These are phyloP conservation scores for Medicago lupulina DNA, from an alignment of 306 rosid species.

Conservation along the genomic window DNA sequence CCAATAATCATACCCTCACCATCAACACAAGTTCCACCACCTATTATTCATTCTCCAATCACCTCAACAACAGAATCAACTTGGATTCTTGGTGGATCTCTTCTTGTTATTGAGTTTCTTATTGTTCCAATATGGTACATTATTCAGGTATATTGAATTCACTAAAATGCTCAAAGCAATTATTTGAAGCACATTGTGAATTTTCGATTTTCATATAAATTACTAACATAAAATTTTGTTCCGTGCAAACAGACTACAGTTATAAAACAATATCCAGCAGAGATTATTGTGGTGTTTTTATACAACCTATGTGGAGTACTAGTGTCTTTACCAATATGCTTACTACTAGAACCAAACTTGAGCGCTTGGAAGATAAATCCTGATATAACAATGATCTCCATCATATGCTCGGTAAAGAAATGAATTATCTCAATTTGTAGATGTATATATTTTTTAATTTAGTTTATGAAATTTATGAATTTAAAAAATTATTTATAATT, in stretches of 20 bases:
- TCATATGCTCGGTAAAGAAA: conserved; percentile 50
- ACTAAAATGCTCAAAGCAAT: background rate
- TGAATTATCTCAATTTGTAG: background rate
- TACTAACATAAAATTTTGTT: conserved; percentile 13
- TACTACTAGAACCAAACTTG: conserved; percentile 53
- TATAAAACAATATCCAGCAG: conserved; percentile 53
- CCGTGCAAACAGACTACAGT: conserved; percentile 38
- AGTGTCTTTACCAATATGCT: conserved; percentile 54
- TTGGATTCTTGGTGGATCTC: conserved; percentile 60
- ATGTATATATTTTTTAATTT: no score
- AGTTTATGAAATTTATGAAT: no score
- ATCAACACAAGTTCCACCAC: conserved; percentile 24
- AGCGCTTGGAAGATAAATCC: conserved; percentile 56
- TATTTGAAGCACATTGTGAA: background rate
- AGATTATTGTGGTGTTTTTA: conserved; percentile 52
- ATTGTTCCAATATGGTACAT: conserved; percentile 54
- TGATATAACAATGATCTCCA: conserved; percentile 49
- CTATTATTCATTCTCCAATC: conserved; percentile 10
- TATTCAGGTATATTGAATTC: conserved; percentile 48
- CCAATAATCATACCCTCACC: conserved; percentile 39
- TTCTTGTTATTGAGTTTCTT: conserved; percentile 44
- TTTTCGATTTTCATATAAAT: background rate
- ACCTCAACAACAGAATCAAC: conserved; percentile 41
- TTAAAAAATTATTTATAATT: no score
- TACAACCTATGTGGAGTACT: conserved; percentile 56